Evolutionary conservation across 2,329 filamentous ascomycete genomes (phyloP).

Genomic region (Bipolaris oryzae): DNA sequence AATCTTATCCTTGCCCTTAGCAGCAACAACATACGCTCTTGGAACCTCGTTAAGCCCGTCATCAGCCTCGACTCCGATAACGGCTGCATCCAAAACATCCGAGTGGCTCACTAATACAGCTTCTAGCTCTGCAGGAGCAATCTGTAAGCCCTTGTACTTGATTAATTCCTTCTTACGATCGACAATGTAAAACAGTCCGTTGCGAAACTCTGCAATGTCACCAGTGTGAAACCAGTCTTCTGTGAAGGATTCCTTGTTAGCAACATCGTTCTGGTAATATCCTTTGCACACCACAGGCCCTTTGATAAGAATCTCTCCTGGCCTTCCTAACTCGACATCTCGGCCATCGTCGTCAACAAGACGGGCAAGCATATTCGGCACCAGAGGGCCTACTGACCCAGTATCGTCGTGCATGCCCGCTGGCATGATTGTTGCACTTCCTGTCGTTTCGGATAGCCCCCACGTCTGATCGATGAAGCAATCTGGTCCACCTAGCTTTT

Average conservation of each 20-base stretch:
- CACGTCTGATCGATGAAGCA: slow-evolving; percentile 60
- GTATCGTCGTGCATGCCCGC: slow-evolving; percentile 51
- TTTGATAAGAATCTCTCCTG: slow-evolving; percentile 45
- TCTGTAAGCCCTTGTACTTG: slow-evolving; percentile 58
- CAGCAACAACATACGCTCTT: slow-evolving; percentile 53
- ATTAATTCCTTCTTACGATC: slow-evolving; percentile 55
- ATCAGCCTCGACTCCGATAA: slow-evolving; percentile 51
- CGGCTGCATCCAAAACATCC: slow-evolving; percentile 53
- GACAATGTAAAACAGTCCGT: slow-evolving; percentile 52
- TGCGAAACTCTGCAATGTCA: slow-evolving; percentile 45
- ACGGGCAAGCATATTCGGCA: slow-evolving; percentile 48
- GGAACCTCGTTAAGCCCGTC: slow-evolving; percentile 50
- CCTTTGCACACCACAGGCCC: slow-evolving; percentile 48
- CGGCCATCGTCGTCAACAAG: slow-evolving; percentile 44
- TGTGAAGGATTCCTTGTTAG: slow-evolving; percentile 38
- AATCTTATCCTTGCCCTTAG: slow-evolving; percentile 34
- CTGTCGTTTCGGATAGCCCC: slow-evolving; percentile 63
- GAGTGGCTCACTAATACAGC: slow-evolving; percentile 51
- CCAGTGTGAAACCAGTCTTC: slow-evolving; percentile 49
- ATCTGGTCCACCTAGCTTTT: slow-evolving; percentile 56
- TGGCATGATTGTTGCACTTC: slow-evolving; percentile 56
- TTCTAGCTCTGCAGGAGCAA: slow-evolving; percentile 58
- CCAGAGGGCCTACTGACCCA: slow-evolving; percentile 55
- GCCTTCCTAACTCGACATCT: slow-evolving; percentile 40
- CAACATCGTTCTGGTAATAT: slow-evolving; percentile 45